Base-by-base conservation (phyloP, 306 rosid species). In the Corylus avellana region DNA sequence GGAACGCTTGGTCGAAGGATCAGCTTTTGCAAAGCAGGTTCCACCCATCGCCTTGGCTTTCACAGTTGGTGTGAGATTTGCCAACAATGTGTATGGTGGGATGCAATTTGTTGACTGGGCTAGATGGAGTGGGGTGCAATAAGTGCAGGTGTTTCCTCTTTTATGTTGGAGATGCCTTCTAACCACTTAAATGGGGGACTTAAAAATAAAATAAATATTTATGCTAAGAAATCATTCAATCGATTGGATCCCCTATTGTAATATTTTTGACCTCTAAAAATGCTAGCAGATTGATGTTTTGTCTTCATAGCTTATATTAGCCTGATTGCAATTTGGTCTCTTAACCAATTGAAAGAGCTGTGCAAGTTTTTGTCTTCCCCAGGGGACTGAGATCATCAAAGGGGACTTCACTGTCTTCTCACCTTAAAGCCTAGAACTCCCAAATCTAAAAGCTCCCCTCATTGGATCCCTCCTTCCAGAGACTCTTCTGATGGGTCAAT, bases 21-120 rank as follows among this genome's bases (percentile, higher is more conserved):
- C 98, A 7, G 83, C 90, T 1, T 17, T 90, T 84, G 97, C 92
- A 13, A 92, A 90, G 91, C 89, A 88, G 84, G 81, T 89, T 78
- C 98, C 98, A 2, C 87, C 87, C 13, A 92, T 90, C 27, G 98
- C 98, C 20, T 49, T 90, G 93, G 90, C 93, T 14, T 95, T 95
- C 87, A 95, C 98, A 0, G 88, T 95, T 0, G 95, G 98, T 17
- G 92, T 92, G 50, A 84, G 98, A 46, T 95, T 91, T 27, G 92
- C 94, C 37, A 95, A 95, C 91, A 95, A 92, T 82, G 83, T 95
- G 20, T 94, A 92, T 63, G 98, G 97, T 51, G 98, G 97, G n/a
- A 94, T 94, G 97, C 98, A 94, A 83, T 94, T 94, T 20, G 84
- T 94, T 44, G 98, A 94, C 83, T 94, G 98, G 97, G 98, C 98